Evolutionary conservation across 257 asterid species (phyloP).

Genomic region (Lycium barbarum): DNA sequence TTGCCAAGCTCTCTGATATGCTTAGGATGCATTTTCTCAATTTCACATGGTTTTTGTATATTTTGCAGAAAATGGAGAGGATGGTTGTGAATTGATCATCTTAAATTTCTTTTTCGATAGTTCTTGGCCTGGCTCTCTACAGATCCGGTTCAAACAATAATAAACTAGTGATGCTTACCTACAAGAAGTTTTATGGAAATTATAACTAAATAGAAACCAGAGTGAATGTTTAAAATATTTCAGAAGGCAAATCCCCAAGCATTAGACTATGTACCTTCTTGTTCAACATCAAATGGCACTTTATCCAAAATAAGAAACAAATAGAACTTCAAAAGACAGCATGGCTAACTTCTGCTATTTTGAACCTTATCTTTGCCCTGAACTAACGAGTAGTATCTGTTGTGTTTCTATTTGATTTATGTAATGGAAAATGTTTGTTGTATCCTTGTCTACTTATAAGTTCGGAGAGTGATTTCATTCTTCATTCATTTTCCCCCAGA

Average conservation of each 20-base stretch:
- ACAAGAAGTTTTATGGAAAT: background rate
- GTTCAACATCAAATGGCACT: background rate
- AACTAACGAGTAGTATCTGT: background rate
- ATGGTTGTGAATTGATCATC: background rate
- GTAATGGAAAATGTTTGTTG: background rate
- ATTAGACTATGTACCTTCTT: conserved; percentile 6
- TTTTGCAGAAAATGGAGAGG: background rate
- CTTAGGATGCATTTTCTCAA: background rate
- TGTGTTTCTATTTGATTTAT: background rate
- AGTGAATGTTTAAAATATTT: background rate
- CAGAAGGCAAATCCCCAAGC: background rate
- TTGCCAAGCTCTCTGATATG: background rate
- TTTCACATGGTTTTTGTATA: background rate
- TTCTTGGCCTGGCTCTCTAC: background rate
- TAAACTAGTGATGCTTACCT: background rate
- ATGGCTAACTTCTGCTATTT: background rate
- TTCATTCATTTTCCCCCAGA: conserved; percentile 38
- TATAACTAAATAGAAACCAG: background rate
- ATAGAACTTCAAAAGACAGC: background rate
- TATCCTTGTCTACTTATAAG: background rate
- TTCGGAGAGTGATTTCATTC: background rate
- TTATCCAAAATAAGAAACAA: background rate
- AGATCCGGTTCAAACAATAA: background rate
- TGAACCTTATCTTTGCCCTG: background rate
- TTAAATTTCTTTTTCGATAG: background rate